Evolutionary conservation across 1,139 yeast genomes (phyloP), one percentile per base, ranked within the genome.

Genomic region (Sugiyamaella castrensis): DNA sequence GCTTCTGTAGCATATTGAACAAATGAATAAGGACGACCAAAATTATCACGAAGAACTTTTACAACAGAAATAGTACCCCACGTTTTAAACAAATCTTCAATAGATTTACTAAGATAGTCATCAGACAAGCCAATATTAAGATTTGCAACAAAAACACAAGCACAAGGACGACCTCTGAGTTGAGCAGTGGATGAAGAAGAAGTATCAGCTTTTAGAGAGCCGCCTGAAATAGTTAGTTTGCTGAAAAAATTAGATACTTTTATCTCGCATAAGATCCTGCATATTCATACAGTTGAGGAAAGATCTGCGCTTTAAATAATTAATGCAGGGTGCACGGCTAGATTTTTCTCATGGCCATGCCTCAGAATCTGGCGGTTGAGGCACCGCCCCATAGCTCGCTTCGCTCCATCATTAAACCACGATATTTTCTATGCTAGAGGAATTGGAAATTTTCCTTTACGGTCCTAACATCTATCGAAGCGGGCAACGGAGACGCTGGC

Each of bases 21-120:
- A 74, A 91, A 91, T 0, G 97, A 96, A 66, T 91, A 91, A 0
- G 98, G 98, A 37, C 96, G 76, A 64, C 86, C 85, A 30, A 80
- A 73, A 15, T 84, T 80, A 69, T 91, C 97, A 47, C 96, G 74
- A 54, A 89, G 75, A 2, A 89, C 96, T 61, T 91, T 89, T n/a
- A 87, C 95, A 15, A 84, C 71, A 7, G 81, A 72, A 39, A 86
- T 71, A 32, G 74, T 70, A 10, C 96, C 96, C 82, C 84, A 87
- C 65, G 79, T 71, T 37, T 64, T 59, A 57, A 84, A 84, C 60
- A 80, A 85, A 12, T 75, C 70, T 3, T 82, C 78, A 2, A 88
- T 94, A 0, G 92, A 81, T 24, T 74, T 65, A 60, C 84, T 77
- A 53, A 87, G 73, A 43, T 81, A 82, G 61, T 85, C 92, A 65